phyloP scores from a whole-genome alignment of 805 yeast genomes.

The Crinitomyces ghanaensis region DNA sequence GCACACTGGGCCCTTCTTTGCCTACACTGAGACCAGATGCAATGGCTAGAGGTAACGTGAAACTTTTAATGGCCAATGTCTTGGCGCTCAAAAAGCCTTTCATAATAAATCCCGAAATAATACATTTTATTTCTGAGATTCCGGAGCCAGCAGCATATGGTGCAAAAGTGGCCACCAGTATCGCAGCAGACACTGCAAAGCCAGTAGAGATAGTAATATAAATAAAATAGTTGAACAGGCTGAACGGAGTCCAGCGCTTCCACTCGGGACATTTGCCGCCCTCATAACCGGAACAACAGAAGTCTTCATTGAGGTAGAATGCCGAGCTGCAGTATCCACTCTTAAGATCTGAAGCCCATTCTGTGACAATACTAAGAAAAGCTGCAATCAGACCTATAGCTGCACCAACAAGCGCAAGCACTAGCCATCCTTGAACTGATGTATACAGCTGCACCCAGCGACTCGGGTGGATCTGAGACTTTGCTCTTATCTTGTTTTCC shows the following conservation, averaged over 20 bases:
- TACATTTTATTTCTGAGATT: slow-evolving; percentile 90
- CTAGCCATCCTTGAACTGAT: slow-evolving; percentile 53
- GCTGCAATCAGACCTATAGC: slow-evolving; percentile 79
- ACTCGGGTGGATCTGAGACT: slow-evolving; percentile 2
- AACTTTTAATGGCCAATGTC: slow-evolving; percentile 63
- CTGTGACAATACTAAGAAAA: slow-evolving; percentile 66
- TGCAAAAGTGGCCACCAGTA: slow-evolving; percentile 57
- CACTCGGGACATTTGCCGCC: slow-evolving; percentile 47
- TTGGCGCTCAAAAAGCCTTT: slow-evolving; percentile 63
- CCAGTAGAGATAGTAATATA: slow-evolving; percentile 49
- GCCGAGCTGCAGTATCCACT: slow-evolving; percentile 65
- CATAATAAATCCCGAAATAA: slow-evolving; percentile 79
- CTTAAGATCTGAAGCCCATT: slow-evolving; percentile 70
- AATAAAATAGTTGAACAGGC: slow-evolving; percentile 37
- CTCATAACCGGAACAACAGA: slow-evolving; percentile 70
- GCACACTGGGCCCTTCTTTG: slow-evolving; percentile 97
- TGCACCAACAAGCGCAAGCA: slow-evolving; percentile 64
- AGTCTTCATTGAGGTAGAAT: slow-evolving; percentile 58
- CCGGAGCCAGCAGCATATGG: slow-evolving; percentile 97
- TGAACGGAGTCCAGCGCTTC: slow-evolving; percentile 48
- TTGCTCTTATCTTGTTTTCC: slow-evolving; percentile 21
- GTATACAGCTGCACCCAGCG: slow-evolving; percentile 13
- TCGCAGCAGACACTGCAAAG: slow-evolving; percentile 56
- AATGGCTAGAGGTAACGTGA: slow-evolving; percentile 81
- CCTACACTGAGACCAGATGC: slow-evolving; percentile 92